Conservation (phyloP, 345 rosid genomes). For the Hirschfeldia incana region DNA sequence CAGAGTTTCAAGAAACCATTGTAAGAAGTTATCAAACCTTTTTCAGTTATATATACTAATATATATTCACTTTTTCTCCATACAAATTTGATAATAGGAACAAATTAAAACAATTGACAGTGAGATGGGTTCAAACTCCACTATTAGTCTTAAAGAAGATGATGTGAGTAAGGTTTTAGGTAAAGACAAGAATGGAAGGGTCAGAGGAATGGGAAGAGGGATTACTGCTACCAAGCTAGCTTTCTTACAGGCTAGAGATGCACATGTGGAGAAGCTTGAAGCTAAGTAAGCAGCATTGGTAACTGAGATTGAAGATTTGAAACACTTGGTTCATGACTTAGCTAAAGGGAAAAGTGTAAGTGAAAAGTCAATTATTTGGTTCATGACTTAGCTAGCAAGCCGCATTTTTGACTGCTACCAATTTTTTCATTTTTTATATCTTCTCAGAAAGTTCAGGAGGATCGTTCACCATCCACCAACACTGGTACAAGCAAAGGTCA, state of each 20-base stretch:
- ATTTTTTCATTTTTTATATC: too few species aligned
- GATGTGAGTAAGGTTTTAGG: not conserved
- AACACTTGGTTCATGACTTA: too few species aligned
- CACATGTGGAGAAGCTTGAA: not conserved
- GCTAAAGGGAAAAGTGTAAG: too few species aligned
- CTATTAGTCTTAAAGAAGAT: not conserved
- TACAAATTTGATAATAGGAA: not conserved
- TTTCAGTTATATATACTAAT: not conserved
- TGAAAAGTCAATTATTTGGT: too few species aligned
- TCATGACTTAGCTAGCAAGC: too few species aligned
- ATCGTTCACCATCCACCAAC: too few species aligned
- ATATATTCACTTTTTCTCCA: not conserved
- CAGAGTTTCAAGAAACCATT: not conserved
- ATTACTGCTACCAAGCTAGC: not conserved
- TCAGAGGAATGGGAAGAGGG: not conserved
- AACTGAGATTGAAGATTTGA: too few species aligned
- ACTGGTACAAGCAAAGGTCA: too few species aligned
- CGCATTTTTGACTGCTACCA: too few species aligned
- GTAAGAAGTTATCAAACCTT: not conserved
- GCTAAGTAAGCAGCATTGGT: not conserved
- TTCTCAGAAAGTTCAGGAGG: too few species aligned
- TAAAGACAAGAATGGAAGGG: not conserved
- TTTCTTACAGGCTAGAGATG: not conserved
- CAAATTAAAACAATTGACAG: not conserved
- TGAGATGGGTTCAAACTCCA: not conserved